Base-by-base conservation (phyloP, 163 green algal genomes). In the Picocystis sp. region DNA sequence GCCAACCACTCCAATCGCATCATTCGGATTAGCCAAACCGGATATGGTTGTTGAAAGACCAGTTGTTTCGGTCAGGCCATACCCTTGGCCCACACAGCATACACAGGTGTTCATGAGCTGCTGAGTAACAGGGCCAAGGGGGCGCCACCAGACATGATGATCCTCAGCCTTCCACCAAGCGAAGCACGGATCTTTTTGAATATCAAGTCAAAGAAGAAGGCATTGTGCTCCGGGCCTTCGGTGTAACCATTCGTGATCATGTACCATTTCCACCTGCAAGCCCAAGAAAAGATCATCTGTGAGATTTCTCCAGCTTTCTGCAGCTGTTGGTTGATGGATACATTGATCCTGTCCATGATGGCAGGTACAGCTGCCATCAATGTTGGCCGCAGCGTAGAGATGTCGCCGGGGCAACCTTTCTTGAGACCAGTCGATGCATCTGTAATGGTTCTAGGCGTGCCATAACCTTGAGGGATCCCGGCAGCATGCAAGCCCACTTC, bases 281-380 rank as follows among this genome's bases (percentile, higher is more conserved):
- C 52, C 12, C 59, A 17, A 25, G 41, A 53, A 38, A 55, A 63
- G 11, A 64, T 34, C 3, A 66, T 9, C 23, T 22, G 43, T 14
- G 25, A 47, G 13, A 43, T 22, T 3, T 13, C 23, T 22, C 15
- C 14, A 14, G 47, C 14, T 15, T 53, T 13, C 14, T 13, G 35
- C 22, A 73, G 52, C 58, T 73, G 62, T 21, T 50, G 43, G 24
- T 49, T 56, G n/a, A 73, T 63, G 29, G 52, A 56, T 53, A 62
- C 49, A 15, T 58, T 43, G 41, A 73, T 74, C 22, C 64, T 62
- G 23, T 73, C 65, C 24, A 73, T 23, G 35, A 74, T 71, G 11
- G 63, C 52, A 12, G 65, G 65, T 22, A 71, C 65, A 2, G 45
- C 61, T 12, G 50, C 57, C 47, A 74, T 70, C 17, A 74, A 54